Evolutionary conservation across 306 rosid genomes (phyloP).

Genomic region (Coriaria nepalensis): DNA sequence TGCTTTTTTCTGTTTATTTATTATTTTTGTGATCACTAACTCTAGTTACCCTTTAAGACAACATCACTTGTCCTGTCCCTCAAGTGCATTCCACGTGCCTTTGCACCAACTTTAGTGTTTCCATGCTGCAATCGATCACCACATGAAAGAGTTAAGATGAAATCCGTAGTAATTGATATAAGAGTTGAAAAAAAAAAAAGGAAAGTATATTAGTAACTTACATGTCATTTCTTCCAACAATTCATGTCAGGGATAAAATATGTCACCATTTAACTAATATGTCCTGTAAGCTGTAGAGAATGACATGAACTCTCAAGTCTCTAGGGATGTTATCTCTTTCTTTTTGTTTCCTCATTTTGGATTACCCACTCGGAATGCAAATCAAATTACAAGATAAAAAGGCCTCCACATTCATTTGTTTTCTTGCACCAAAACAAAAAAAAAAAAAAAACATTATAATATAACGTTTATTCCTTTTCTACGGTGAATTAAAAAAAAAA

Average conservation of each 20-base stretch:
- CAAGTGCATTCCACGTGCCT: conserved; percentile 64
- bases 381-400: conserved; percentile 9
- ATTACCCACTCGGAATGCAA: conserved; percentile 17
- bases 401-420: conserved; percentile 11
- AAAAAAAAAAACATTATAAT: too few relatives aligned
- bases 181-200: too few relatives aligned
- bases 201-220: too few relatives aligned
- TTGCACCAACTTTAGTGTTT: conserved; percentile 29
- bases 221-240: too few relatives aligned
- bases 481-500: too few relatives aligned
- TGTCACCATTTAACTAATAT: not conserved
- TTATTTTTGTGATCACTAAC: conserved; percentile 13
- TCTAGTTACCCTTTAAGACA: conserved; percentile 12
- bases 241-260: too few relatives aligned
- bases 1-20: not conserved
- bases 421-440: too few relatives aligned
- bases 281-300: conserved; percentile 2
- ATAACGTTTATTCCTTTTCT: too few relatives aligned
- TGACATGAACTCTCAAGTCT: not conserved
- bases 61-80: conserved; percentile 29
- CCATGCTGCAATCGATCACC: not conserved
- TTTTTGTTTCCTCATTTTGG: conserved; percentile 6
- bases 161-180: not conserved
- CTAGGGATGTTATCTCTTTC: too few relatives aligned
- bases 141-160: not conserved